Base-by-base conservation (phyloP, 305 asterid species). In the Solanum hybrid region DNA sequence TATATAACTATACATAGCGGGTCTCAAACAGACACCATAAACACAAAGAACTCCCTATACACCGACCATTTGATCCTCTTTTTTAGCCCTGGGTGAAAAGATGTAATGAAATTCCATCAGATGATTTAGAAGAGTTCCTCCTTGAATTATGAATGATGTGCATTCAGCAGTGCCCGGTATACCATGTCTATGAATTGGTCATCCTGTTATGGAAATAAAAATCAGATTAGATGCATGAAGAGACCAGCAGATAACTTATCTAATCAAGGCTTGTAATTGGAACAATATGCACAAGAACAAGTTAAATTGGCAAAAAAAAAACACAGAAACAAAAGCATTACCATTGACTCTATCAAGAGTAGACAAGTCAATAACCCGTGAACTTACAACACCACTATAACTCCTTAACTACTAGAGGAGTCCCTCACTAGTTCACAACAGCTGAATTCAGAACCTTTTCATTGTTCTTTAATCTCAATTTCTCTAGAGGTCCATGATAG, bases 111-210 rank as follows among this genome's bases (percentile, higher is more conserved):
- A 82, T 56, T 31, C 34, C 87, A 51, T 84, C 29, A 31, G 87
- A 84, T 26, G 22, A 29, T 51, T 51, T 56, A 20, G 72, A 56
- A 75, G 85, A 88, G 89, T 88, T 51, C 35, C 85, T 32, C 77
- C 34, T 46, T 37, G 3, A 29, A 46, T 76, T 88, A 91, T 17
- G 93, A 88, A 51, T 92, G 93, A 88, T 93, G 94, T 5, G 93
- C 94, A 84, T 94, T 93, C 94, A 93, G 90, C 90, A 95, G 72
- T 32, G 98, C 98, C 89, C 77, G 93, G 93, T 92, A 93, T 80
- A 96, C 94, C 95, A 94, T 92, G 92, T 95, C 97, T 56, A 96
- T 93, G 90, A 96, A 96, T 89, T 93, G 94, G 91, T 94, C 89
- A 76, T 96, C 98, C 98, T 96, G 89, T 71, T 32, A 79, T 10